phyloP scores from a whole-genome alignment of 1,284 basidiomycete genomes.

The Tylopilus orsonianus region DNA sequence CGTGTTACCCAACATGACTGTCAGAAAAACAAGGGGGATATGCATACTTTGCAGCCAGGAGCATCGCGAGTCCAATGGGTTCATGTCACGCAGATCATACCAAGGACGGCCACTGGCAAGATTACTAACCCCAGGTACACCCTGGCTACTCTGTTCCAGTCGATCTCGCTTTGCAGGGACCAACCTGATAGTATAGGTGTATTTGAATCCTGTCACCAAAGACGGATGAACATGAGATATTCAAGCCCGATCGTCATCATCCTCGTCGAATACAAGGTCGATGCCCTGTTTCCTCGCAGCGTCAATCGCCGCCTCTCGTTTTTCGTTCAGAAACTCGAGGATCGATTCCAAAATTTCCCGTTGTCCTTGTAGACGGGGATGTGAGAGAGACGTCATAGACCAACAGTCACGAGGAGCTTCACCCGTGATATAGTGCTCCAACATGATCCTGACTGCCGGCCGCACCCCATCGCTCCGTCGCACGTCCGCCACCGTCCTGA shows the following conservation, averaged over 20 bases:
- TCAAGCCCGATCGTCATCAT: background rate
- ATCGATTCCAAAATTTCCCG: slow-evolving; percentile 41
- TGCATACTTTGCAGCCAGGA: too few species aligned
- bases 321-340: slow-evolving; percentile 43
- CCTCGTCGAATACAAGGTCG: slow-evolving; percentile 50
- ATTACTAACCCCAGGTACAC: too few species aligned
- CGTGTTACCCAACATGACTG: too few species aligned
- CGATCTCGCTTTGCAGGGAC: too few species aligned
- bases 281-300: slow-evolving; percentile 51
- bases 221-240: too few species aligned
- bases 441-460: slow-evolving; percentile 53
- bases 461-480: slow-evolving; percentile 37
- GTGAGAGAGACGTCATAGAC: background rate
- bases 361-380: slow-evolving; percentile 43
- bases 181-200: too few species aligned
- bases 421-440: slow-evolving; percentile 61
- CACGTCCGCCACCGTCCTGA: slow-evolving; percentile 39
- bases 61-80: too few species aligned
- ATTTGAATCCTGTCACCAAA: too few species aligned
- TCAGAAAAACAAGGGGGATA: too few species aligned
- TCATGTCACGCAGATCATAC: too few species aligned
- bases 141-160: too few species aligned
- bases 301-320: slow-evolving; percentile 45
- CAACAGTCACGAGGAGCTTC: slow-evolving; percentile 3
- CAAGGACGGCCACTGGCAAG: too few species aligned